A percentile compares a stretch with the other conserved stretches of the same genome.
These are phyloP conservation scores for Thermomyces lanuginosus DNA, from an alignment of 2,329 filamentous ascomycete species.

Conservation along the genomic window DNA sequence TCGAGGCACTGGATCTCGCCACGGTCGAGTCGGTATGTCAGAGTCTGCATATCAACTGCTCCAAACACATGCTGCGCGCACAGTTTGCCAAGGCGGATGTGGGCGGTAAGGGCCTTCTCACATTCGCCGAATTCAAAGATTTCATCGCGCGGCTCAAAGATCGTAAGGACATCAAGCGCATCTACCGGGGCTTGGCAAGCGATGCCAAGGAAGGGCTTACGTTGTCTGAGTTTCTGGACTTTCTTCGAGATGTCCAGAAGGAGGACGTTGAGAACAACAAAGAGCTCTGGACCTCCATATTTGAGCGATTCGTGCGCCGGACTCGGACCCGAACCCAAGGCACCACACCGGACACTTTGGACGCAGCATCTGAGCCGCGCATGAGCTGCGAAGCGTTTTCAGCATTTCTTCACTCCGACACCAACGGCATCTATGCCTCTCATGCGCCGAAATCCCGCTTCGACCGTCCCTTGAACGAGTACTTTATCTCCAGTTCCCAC, in stretches of 20 bases:
- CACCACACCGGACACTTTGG: conserved; percentile 24
- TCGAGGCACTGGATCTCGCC: conserved; percentile 58
- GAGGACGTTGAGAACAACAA: conserved; percentile 56
- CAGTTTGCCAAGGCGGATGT: conserved; percentile 60
- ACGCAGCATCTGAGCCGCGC: conserved; percentile 33
- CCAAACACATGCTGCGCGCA: conserved; percentile 52
- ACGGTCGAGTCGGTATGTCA: conserved; percentile 74
- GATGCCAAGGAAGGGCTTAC: conserved; percentile 51
- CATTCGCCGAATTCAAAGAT: conserved; percentile 64
- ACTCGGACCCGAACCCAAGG: conserved; percentile 34
- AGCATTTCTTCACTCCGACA: conserved; percentile 56
- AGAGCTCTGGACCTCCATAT: conserved; percentile 53
- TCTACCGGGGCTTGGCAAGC: conserved; percentile 49
- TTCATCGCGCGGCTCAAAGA: conserved; percentile 75
- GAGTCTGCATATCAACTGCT: conserved; percentile 81
- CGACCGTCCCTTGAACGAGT: conserved; percentile 80
- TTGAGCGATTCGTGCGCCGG: conserved; percentile 51
- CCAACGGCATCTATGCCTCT: conserved; percentile 51
- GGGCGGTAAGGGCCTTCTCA: conserved; percentile 48
- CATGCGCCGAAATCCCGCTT: conserved; percentile 48
- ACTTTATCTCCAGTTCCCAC: conserved; percentile 96
- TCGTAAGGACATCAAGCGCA: conserved; percentile 59
- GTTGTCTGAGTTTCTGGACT: conserved; percentile 55
- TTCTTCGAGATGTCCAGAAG: conserved; percentile 56
- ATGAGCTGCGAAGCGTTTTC: conserved; percentile 71